Evolutionary conservation across 2,329 filamentous ascomycete species (phyloP).

Genomic region (Fusarium bactridioides): DNA sequence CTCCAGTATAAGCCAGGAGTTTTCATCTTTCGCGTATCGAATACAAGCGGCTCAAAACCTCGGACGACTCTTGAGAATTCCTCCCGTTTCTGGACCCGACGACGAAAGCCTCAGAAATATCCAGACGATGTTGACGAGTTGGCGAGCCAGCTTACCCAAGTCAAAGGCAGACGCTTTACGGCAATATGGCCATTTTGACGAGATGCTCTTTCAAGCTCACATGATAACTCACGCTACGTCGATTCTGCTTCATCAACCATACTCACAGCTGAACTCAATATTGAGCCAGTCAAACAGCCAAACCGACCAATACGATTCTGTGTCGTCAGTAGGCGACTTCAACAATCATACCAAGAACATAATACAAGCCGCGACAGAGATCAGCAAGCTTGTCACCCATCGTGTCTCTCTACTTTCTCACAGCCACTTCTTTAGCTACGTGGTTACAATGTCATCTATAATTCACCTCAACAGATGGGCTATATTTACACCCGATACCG

Average conservation of each 20-base stretch:
- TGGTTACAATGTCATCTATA: slow-evolving; percentile 79
- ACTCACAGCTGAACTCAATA: slow-evolving; percentile 75
- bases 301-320: slow-evolving; percentile 67
- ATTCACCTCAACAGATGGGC: slow-evolving; percentile 84
- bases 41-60: slow-evolving; percentile 83
- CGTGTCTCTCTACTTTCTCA: slow-evolving; percentile 76
- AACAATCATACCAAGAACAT: slow-evolving; percentile 81
- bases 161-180: slow-evolving; percentile 75
- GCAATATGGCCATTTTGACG: slow-evolving; percentile 76
- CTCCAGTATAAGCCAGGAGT: slow-evolving; percentile 71
- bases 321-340: slow-evolving; percentile 59
- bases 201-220: slow-evolving; percentile 90
- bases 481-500: slow-evolving; percentile 66
- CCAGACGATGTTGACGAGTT: slow-evolving; percentile 70
- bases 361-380: slow-evolving; percentile 78
- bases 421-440: slow-evolving; percentile 85
- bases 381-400: slow-evolving; percentile 78
- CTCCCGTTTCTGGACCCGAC: slow-evolving; percentile 59
- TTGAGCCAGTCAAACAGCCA: slow-evolving; percentile 67
- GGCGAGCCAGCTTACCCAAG: slow-evolving; percentile 79
- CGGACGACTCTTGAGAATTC: slow-evolving; percentile 73
- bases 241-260: slow-evolving; percentile 81
- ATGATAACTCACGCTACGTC: slow-evolving; percentile 75
- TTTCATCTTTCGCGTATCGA: slow-evolving; percentile 86
- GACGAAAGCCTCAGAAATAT: slow-evolving; percentile 62